These are phyloP conservation scores for Scytalidium sp. DNA, from an alignment of 2,329 filamentous ascomycete species.

Conservation along the genomic window DNA sequence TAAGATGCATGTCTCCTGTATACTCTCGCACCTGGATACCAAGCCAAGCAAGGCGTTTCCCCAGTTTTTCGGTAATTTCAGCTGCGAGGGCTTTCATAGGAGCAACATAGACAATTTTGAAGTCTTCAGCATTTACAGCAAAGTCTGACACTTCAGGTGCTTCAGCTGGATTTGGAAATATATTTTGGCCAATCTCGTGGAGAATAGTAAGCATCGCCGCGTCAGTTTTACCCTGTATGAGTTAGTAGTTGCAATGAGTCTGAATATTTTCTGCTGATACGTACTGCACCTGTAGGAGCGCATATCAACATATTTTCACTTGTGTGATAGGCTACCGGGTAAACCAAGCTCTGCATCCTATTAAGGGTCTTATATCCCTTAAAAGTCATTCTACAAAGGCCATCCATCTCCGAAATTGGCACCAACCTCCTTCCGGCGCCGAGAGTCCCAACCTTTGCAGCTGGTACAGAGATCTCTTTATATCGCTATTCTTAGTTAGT, in stretches of 20 bases:
- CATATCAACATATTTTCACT: conserved; percentile 99
- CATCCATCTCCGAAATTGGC: conserved; percentile 79
- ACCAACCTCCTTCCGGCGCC: conserved; percentile 73
- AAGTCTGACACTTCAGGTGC: conserved; percentile 73
- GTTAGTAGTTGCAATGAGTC: conserved; percentile 11
- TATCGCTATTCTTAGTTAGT: conserved; percentile 60
- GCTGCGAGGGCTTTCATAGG: conserved; percentile 98
- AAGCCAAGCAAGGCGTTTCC: conserved; percentile 89
- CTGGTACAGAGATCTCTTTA: conserved; percentile 86
- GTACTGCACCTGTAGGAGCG: conserved; percentile 85
- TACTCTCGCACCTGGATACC: conserved; percentile 89
- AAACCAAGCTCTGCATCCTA: conserved; percentile 96
- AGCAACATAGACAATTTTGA: conserved; percentile 98
- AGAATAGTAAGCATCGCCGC: conserved; percentile 96
- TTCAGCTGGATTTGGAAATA: conserved; percentile 75
- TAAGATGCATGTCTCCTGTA: conserved; percentile 98
- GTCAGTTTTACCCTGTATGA: conserved; percentile 83
- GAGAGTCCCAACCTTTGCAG: conserved; percentile 72
- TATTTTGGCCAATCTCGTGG: conserved; percentile 84
- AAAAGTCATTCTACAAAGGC: conserved; percentile 87
- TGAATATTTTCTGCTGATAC: conserved; percentile 28
- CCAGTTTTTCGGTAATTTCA: conserved; percentile 92
- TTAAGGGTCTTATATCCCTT: conserved; percentile 91
- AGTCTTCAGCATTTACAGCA: conserved; percentile 77
- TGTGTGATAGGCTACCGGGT: conserved; percentile 91